Percentiles rank a stretch among this genome's conserved stretches.
These are phyloP conservation scores for Carex arenaria DNA, from an alignment of 202 grass and related monocot genomes.

Conservation along the genomic window DNA sequence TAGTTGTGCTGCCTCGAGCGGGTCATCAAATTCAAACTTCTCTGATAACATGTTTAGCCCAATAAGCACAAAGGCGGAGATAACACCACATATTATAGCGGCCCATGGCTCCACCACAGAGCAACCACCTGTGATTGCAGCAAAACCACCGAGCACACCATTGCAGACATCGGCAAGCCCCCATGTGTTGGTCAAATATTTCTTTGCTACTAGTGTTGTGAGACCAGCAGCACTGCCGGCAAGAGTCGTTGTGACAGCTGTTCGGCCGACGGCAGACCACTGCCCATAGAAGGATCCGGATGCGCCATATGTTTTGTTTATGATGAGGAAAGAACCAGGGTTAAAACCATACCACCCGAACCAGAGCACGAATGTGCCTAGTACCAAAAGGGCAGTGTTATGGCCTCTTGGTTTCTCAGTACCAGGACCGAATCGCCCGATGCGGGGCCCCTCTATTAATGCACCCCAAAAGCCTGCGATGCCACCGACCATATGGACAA, in stretches of 20 bases:
- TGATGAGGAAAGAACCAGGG: slow-evolving; percentile 32
- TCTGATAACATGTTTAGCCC: slow-evolving; percentile 27
- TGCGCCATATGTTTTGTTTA: slow-evolving; percentile 27
- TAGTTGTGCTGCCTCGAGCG: slow-evolving; percentile 35
- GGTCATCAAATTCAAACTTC: slow-evolving; percentile 26
- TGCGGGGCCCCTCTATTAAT: slow-evolving; percentile 34
- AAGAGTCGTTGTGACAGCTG: slow-evolving; percentile 43
- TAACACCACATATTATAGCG: slow-evolving; percentile 30
- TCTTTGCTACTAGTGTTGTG: slow-evolving; percentile 34
- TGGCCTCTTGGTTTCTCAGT: slow-evolving; percentile 9
- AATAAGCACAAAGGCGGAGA: slow-evolving; percentile 33
- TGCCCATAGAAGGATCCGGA: slow-evolving; percentile 35
- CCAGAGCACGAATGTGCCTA: slow-evolving; percentile 40
- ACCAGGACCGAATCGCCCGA: slow-evolving; percentile 11
- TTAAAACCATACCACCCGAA: slow-evolving; percentile 47
- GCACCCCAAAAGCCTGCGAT: slow-evolving; percentile 39
- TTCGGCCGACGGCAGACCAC: slow-evolving; percentile 40
- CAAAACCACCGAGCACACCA: slow-evolving; percentile 37
- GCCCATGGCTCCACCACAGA: slow-evolving; percentile 40
- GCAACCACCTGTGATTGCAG: slow-evolving; percentile 36
- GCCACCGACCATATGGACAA: slow-evolving; percentile 43
- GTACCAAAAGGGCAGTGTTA: slow-evolving; percentile 29
- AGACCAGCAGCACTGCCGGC: slow-evolving; percentile 33
- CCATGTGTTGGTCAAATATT: slow-evolving; percentile 14
- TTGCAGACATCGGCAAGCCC: slow-evolving; percentile 38